These are phyloP conservation scores for Erodium trifolium DNA, from an alignment of 441 rosid genomes.

Conservation along the genomic window DNA sequence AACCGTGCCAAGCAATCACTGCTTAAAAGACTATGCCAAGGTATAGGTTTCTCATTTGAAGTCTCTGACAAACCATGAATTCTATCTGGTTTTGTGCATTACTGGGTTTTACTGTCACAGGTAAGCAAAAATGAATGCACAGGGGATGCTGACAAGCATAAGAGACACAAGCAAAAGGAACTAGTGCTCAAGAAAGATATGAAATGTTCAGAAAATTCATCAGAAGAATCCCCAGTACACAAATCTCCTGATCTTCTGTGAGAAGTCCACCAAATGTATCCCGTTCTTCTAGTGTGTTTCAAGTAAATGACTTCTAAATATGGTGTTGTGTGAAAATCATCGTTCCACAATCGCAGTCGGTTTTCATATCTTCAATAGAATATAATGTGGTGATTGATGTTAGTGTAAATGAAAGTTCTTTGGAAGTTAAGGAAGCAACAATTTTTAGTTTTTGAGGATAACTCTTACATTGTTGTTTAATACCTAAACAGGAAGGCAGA, in stretches of 20 bases:
- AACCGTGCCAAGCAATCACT: constrained; percentile 38
- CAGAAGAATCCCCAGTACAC: constrained; percentile 4
- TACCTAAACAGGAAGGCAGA: too few relatives aligned
- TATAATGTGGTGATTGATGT: not conserved
- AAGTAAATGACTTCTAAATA: not conserved
- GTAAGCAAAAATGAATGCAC: constrained; percentile 30
- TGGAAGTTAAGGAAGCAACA: not conserved
- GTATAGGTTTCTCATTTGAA: constrained; percentile 22
- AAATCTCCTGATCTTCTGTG: too few relatives aligned
- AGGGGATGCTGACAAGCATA: constrained; percentile 27
- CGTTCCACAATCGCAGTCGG: not conserved
- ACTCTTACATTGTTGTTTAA: too few relatives aligned
- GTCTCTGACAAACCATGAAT: not conserved
- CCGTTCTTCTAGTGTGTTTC: not conserved
- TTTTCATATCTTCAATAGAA: not conserved
- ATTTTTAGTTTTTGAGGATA: too few relatives aligned
- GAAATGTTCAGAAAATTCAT: constrained; percentile 12
- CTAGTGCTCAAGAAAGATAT: constrained; percentile 18
- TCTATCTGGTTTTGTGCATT: not conserved
- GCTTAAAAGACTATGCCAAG: constrained; percentile 31
- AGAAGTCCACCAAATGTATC: too few relatives aligned
- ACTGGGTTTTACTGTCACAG: constrained; percentile 27
- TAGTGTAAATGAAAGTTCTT: not conserved
- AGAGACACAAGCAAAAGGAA: constrained; percentile 25
- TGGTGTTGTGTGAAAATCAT: not conserved